These are phyloP conservation scores for sorghum (Sorghum bicolor) DNA, from an alignment of 176 grass and related monocot genomes.

Conservation along the genomic window Sorghum_bicolor_NCBIv3 NC_012872.2:67381001-67381500, in stretches of 20 bases:
- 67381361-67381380: constrained; percentile 71
- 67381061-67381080: background rate
- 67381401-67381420: constrained; percentile 41
- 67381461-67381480: constrained; percentile 54
- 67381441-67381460: constrained; percentile 29
- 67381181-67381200: constrained; percentile 80
- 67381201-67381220: constrained; percentile 79
- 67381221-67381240: constrained; percentile 37
- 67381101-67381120: background rate
- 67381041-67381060: background rate
- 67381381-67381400: constrained; percentile 47
- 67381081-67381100: background rate
- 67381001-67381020: background rate
- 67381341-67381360: constrained; percentile 77
- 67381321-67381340: constrained; percentile 50
- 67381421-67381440: constrained; percentile 58
- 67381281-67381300: constrained; percentile 54
- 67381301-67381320: constrained; percentile 62
- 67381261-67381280: constrained; percentile 74
- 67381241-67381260: constrained; percentile 72
- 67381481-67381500: constrained; percentile 57
- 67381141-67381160: background rate
- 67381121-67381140: background rate
- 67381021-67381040: background rate
- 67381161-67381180: constrained; percentile 21